These are phyloP conservation scores for Poteriospumella lacustris DNA, from an alignment of 108 stramenopile genomes.

Conservation along the genomic window DNA sequence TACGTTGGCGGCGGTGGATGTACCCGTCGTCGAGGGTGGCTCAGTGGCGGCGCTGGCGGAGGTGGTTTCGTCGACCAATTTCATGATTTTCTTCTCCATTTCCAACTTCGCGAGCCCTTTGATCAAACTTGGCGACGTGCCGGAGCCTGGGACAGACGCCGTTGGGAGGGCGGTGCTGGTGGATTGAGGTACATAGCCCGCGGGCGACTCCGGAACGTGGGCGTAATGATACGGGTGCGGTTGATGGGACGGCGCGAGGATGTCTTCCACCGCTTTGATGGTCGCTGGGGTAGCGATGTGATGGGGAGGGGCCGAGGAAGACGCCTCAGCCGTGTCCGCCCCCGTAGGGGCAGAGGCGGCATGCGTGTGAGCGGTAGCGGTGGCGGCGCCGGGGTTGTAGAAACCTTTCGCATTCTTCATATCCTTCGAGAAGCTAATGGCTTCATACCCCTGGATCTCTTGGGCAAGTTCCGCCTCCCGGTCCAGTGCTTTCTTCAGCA, in stretches of 20 bases:
- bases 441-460: constrained; percentile 70
- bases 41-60: not conserved
- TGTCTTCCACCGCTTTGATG: not conserved
- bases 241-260: not conserved
- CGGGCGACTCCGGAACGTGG: too few relatives aligned
- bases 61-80: not conserved
- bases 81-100: not conserved
- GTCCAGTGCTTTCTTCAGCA: constrained; percentile 72
- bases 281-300: not conserved
- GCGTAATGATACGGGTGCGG: not conserved
- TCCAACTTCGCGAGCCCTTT: not conserved
- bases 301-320: not conserved
- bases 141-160: not conserved
- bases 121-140: not conserved
- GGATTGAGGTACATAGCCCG: too few relatives aligned
- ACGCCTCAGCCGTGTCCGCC: not conserved
- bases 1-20: not conserved
- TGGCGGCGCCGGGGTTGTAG: not conserved
- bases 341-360: not conserved
- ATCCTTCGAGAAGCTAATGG: not conserved
- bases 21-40: not conserved
- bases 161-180: not conserved
- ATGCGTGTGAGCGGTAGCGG: not conserved
- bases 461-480: constrained; percentile 69
- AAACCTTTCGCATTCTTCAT: too few relatives aligned